phyloP scores from a whole-genome alignment of 2,329 filamentous ascomycete genomes.

The Trichoderma koningii region DNA sequence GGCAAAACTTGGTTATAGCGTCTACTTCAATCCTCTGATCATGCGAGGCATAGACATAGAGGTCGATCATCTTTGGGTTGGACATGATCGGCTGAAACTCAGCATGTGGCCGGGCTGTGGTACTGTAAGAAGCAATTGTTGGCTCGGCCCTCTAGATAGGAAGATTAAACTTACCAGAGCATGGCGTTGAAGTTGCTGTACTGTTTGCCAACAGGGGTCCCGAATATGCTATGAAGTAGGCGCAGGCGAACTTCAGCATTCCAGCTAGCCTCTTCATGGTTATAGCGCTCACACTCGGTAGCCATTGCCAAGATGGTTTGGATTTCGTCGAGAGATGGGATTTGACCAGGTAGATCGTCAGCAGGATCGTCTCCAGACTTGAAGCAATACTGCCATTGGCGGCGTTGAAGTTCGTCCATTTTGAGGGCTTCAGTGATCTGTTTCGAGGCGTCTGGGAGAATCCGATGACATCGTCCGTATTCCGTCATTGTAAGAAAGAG shows the following conservation, averaged over 20 bases:
- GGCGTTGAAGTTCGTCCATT: not conserved
- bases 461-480: not conserved
- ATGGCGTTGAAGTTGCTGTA: conserved; percentile 14
- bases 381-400: not conserved
- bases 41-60: conserved; percentile 18
- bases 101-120: conserved; percentile 12
- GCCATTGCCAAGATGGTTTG: not conserved
- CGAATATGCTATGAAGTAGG: conserved; percentile 11
- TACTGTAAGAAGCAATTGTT: conserved; percentile 1
- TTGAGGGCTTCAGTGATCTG: not conserved
- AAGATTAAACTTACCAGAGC: conserved; percentile 13
- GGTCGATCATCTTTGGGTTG: conserved; percentile 13
- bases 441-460: not conserved
- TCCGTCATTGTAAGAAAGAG: not conserved
- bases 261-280: not conserved
- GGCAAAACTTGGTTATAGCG: conserved; percentile 9
- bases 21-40: not conserved
- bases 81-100: conserved; percentile 20
- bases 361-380: not conserved
- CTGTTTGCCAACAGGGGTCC: not conserved
- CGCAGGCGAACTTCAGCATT: not conserved
- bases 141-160: not conserved
- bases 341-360: conserved; percentile 3
- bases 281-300: not conserved
- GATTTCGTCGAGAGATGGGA: not conserved